Conservation (phyloP, 495 filamentous ascomycete species). For the Tuber aestivum region DNA sequence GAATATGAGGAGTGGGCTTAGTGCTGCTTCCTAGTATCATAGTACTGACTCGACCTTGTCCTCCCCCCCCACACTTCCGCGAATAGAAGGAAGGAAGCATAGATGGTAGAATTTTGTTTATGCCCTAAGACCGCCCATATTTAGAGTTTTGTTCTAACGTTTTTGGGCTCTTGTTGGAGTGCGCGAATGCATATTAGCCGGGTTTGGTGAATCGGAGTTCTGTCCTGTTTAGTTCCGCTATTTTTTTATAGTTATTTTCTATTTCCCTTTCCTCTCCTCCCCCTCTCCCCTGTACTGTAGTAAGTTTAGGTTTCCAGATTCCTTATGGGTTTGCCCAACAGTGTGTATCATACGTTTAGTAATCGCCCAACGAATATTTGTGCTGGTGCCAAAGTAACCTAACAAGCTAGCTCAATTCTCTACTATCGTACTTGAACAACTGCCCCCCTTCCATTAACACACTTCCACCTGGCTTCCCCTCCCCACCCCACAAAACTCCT, state of each 20-base stretch:
- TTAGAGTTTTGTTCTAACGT: neutral
- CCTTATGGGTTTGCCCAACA: neutral
- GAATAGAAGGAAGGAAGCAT: neutral
- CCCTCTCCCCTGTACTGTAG: neutral
- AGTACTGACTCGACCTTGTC: neutral
- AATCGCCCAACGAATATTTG: neutral
- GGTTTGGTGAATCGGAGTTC: neutral
- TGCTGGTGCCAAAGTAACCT: neutral
- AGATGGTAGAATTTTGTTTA: neutral
- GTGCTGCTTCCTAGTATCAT: neutral
- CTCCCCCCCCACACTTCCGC: neutral
- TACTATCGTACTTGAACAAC: neutral
- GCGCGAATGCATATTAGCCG: neutral
- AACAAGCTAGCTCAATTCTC: neutral
- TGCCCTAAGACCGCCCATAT: neutral
- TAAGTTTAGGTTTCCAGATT: neutral
- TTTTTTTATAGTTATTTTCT: neutral
- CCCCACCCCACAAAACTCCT: neutral
- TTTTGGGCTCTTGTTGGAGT: neutral
- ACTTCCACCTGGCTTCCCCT: neutral
- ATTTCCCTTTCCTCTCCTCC: neutral
- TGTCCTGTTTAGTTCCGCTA: neutral
- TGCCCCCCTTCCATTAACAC: neutral
- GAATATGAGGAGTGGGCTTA: constrained; percentile 34
- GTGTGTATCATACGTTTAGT: neutral